These are phyloP conservation scores for Phylloporus arenicola DNA, from an alignment of 768 basidiomycete genomes.

Conservation along the genomic window DNA sequence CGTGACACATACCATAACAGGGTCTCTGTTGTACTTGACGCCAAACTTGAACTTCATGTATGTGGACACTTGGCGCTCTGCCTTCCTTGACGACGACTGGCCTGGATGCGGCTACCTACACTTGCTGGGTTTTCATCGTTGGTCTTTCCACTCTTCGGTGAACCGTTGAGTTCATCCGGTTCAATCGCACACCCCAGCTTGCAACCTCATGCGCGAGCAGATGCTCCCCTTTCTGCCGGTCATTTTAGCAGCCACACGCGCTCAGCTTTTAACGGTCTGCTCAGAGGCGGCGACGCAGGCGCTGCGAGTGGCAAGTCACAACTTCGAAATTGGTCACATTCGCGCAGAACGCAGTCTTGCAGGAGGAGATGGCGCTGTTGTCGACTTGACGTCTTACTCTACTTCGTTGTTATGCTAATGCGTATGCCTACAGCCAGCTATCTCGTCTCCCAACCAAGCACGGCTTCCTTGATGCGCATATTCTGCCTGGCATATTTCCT, in stretches of 20 bases:
- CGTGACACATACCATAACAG: too few species aligned
- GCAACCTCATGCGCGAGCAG: slow-evolving; percentile 63
- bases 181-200: slow-evolving; percentile 54
- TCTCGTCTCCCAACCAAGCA: slow-evolving; percentile 68
- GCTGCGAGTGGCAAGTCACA: slow-evolving; percentile 67
- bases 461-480: slow-evolving; percentile 58
- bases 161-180: slow-evolving; percentile 23
- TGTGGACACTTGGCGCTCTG: too few species aligned
- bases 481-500: slow-evolving; percentile 82
- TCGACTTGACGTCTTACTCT: slow-evolving; percentile 63
- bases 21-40: not conserved
- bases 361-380: slow-evolving; percentile 78
- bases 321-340: slow-evolving; percentile 58
- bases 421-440: slow-evolving; percentile 51
- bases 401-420: slow-evolving; percentile 1
- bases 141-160: slow-evolving; percentile 18
- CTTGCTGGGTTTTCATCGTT: slow-evolving; percentile 24
- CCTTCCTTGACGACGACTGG: too few species aligned
- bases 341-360: slow-evolving; percentile 75
- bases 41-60: not conserved
- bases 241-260: slow-evolving; percentile 65
- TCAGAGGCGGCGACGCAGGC: slow-evolving; percentile 70
- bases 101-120: slow-evolving; percentile 22
- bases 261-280: slow-evolving; percentile 79
- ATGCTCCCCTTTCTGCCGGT: slow-evolving; percentile 64